These are phyloP conservation scores for Trichophyton mentagrophytes DNA, from an alignment of 2,329 filamentous ascomycete genomes.

Conservation along the genomic window DNA sequence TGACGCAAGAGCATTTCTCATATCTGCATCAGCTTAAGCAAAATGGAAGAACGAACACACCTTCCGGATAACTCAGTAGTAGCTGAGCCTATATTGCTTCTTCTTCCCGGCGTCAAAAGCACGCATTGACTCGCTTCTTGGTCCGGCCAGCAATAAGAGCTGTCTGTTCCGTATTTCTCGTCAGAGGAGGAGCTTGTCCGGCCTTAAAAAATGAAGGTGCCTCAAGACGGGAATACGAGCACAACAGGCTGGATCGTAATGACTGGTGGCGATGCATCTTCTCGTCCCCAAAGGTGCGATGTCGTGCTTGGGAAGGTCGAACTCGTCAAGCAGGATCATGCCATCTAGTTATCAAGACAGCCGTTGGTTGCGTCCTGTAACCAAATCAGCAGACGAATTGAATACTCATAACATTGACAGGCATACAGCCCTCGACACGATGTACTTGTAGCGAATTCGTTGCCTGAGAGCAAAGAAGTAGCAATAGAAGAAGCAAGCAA, in stretches of 20 bases:
- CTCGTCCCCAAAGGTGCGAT: too few relatives aligned
- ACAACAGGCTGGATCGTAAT: not conserved
- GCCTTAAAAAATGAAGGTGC: not conserved
- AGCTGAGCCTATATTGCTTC: too few relatives aligned
- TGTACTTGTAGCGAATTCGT: not conserved
- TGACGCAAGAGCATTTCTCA: not conserved
- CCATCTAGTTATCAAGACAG: too few relatives aligned
- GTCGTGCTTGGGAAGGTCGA: too few relatives aligned
- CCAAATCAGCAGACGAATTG: too few relatives aligned
- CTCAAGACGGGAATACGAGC: not conserved
- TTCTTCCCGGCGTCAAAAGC: not conserved
- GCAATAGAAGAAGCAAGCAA: not conserved
- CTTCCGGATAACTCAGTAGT: too few relatives aligned
- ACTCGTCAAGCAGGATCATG: too few relatives aligned
- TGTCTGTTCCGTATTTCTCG: not conserved
- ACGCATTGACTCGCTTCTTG: not conserved
- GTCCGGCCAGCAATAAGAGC: not conserved
- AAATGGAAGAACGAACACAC: too few relatives aligned
- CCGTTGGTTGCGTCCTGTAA: too few relatives aligned
- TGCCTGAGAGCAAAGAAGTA: not conserved
- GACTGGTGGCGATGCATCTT: not conserved
- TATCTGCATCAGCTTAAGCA: too few relatives aligned
- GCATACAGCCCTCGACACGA: not conserved
- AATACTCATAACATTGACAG: too few relatives aligned
- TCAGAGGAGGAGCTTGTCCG: not conserved